Evolutionary conservation across 805 yeast genomes (phyloP).

Genomic region (Spencermartinsiella europaea): DNA sequence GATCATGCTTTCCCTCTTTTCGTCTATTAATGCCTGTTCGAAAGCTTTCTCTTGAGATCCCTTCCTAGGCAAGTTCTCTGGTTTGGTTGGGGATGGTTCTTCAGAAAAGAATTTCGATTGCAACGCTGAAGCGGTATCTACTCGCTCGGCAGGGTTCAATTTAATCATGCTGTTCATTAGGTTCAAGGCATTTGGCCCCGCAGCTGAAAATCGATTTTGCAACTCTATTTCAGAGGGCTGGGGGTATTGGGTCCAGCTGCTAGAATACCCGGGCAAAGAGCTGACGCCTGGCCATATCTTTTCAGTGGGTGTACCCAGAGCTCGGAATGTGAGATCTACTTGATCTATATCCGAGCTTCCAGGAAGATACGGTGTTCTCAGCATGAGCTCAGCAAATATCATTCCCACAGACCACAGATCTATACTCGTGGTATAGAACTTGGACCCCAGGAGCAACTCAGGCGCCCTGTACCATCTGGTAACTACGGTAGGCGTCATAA

Average conservation of each 20-base stretch:
- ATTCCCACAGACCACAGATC: conserved; percentile 97
- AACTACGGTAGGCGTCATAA: conserved; percentile 87
- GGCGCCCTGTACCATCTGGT: conserved; percentile 99
- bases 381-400: conserved; percentile 93
- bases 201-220: conserved; percentile 81
- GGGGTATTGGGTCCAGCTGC: conserved; percentile 59
- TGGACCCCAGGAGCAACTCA: conserved; percentile 81
- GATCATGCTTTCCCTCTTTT: conserved; percentile 18
- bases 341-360: conserved; percentile 90
- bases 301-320: conserved; percentile 94
- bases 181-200: conserved; percentile 78
- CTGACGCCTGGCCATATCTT: conserved; percentile 87
- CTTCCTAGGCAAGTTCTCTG: conserved; percentile 51
- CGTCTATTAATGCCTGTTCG: conserved; percentile 15
- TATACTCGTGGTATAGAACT: conserved; percentile 81
- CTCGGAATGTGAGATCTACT: conserved; percentile 87
- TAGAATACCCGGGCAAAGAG: conserved; percentile 61
- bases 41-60: conserved; percentile 15
- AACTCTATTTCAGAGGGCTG: conserved; percentile 77
- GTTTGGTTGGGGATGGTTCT: conserved; percentile 69
- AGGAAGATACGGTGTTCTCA: conserved; percentile 90
- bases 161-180: conserved; percentile 66
- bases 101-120: conserved; percentile 65
- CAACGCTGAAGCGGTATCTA: conserved; percentile 59
- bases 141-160: conserved; percentile 73